Conservation (phyloP, 2,329 filamentous ascomycete genomes). For the Albophoma yamanashiensis region DNA sequence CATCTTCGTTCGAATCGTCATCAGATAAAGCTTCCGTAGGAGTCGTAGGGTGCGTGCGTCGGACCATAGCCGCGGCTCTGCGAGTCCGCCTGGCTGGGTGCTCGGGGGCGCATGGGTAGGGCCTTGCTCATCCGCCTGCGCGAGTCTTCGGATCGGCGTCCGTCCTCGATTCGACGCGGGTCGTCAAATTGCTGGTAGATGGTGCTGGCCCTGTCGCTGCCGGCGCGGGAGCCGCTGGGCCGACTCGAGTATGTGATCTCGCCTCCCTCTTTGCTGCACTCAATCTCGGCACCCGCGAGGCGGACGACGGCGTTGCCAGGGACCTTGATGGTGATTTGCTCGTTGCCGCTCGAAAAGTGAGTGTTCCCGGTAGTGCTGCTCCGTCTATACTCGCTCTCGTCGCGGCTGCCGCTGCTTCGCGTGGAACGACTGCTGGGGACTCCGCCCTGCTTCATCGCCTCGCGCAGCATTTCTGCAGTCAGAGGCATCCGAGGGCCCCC, state of each 20-base stretch:
- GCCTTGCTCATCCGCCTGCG: conserved; percentile 26
- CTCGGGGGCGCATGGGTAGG: conserved; percentile 32
- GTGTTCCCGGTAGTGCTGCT: conserved; percentile 53
- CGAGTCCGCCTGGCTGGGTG: conserved; percentile 40
- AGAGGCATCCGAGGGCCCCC: conserved; percentile 35
- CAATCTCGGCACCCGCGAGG: conserved; percentile 46
- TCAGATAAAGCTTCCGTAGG: conserved; percentile 20
- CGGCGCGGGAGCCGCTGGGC: conserved; percentile 22
- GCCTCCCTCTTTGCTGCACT: conserved; percentile 45
- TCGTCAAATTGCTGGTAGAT: conserved; percentile 35
- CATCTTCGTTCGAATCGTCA: conserved; percentile 17
- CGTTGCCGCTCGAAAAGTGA: conserved; percentile 35
- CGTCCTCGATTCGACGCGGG: conserved; percentile 14
- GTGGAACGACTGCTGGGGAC: conserved; percentile 44
- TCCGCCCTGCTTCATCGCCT: conserved; percentile 33
- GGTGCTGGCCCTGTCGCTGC: conserved; percentile 41
- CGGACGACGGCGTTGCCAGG: conserved; percentile 44
- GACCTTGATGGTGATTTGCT: conserved; percentile 52
- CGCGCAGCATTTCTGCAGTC: conserved; percentile 45
- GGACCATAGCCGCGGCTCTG: conserved; percentile 22
- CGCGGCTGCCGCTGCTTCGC: conserved; percentile 47
- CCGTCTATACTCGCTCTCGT: conserved; percentile 52
- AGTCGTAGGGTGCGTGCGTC: conserved; percentile 16
- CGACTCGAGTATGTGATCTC: conserved; percentile 44
- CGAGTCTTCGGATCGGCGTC: conserved; percentile 20